Conservation (phyloP, 2,329 filamentous ascomycete genomes). For the Fusarium duplospermum region DNA sequence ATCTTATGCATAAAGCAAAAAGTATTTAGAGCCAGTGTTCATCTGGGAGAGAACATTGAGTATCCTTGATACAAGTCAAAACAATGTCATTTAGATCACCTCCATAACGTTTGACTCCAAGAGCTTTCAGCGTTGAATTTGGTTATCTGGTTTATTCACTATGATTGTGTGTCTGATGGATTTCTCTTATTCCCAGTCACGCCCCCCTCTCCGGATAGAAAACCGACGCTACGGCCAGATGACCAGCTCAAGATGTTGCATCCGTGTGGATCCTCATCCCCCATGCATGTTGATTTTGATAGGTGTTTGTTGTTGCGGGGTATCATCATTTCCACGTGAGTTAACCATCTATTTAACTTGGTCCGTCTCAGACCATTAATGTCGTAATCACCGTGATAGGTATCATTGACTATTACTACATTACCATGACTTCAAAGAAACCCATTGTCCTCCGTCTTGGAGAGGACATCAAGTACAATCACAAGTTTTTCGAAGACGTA, state of each 20-base stretch:
- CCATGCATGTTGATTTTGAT: background rate
- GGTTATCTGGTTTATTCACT: background rate
- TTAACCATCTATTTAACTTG: background rate
- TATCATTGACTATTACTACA: background rate
- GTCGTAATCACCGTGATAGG: background rate
- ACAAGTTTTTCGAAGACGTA: conserved; percentile 52
- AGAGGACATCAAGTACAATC: conserved; percentile 60
- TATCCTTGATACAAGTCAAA: background rate
- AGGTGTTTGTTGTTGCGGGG: background rate
- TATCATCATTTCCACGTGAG: background rate
- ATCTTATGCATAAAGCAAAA: no score
- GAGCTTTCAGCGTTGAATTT: background rate
- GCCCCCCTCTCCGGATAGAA: background rate
- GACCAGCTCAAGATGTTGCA: background rate
- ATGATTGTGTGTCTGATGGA: background rate
- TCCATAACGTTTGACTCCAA: background rate
- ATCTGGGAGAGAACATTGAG: background rate
- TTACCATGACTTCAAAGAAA: conserved; percentile 26
- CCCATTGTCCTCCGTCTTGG: conserved; percentile 48
- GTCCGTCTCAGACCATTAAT: background rate
- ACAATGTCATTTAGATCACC: background rate
- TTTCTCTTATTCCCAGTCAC: background rate
- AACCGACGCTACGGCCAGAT: background rate
- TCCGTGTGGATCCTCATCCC: background rate
- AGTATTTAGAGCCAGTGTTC: background rate